These are phyloP conservation scores for Baorangia bicolor DNA, from an alignment of 768 basidiomycete genomes.

Conservation along the genomic window DNA sequence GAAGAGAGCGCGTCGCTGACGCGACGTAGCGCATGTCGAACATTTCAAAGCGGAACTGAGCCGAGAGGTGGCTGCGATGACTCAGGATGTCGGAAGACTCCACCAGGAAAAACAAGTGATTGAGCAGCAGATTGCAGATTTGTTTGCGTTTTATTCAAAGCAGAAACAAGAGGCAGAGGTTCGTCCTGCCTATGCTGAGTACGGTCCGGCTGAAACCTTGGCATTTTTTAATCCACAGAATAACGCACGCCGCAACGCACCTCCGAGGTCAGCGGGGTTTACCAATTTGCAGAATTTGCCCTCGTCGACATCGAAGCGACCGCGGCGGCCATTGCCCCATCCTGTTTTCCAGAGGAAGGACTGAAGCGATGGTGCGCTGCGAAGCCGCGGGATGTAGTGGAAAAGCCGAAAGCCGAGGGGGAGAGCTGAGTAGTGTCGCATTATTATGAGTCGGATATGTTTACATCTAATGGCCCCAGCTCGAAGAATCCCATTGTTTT, in stretches of 20 bases:
- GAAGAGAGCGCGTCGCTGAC: conserved; percentile 1
- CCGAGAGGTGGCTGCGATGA: conserved; percentile 71
- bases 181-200: neutral
- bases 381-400: neutral
- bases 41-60: conserved; percentile 82
- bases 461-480: conserved; percentile 2
- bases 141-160: conserved; percentile 71
- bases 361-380: conserved; percentile 1
- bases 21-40: conserved; percentile 69
- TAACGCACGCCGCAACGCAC: conserved; percentile 22
- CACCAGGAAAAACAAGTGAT: conserved; percentile 63
- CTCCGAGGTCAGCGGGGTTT: conserved; percentile 21
- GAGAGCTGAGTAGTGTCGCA: conserved; percentile 5
- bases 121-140: conserved; percentile 69
- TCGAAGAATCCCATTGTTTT: neutral
- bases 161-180: conserved; percentile 48
- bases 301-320: conserved; percentile 18
- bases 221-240: conserved; percentile 15
- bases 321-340: conserved; percentile 31
- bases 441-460: conserved; percentile 7
- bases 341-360: conserved; percentile 27
- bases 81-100: conserved; percentile 67
- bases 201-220: neutral
- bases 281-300: conserved; percentile 30
- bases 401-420: neutral